Evolutionary conservation across 345 rosid species (phyloP), one percentile per base, ranked within the genome.

Genomic region (Pseudoturritis turrita): DNA sequence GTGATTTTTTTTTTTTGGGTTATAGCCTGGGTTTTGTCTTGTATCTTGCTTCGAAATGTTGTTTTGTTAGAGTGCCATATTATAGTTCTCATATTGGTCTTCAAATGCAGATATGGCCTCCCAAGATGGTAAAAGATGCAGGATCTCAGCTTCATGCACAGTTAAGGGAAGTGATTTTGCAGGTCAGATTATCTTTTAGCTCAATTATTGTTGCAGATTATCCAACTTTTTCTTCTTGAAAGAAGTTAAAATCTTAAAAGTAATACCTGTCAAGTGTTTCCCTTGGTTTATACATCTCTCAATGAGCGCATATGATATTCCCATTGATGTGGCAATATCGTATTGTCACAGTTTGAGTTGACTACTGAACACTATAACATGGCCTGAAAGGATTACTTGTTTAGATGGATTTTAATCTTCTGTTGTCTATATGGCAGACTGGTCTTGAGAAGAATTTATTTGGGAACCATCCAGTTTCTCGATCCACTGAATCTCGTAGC

Each of bases 81-180:
- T 21, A 50, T 69, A 54, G 58, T 41, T 70, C 49, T 55, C 60
- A 37, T 56, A 41, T 33, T 66, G 59, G 70, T 46, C 57, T 53
- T 72, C 14, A 53, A 67, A 62, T 61, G 75, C 86, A 95, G 99
- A 87, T 95, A 82, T 95, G 98, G 98, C 99, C 99, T 84, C 98
- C 99, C 21, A 95, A 91, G 80, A 87, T 81, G 82, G 83, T 95
- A 63, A 92, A 91, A 80, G 99, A 95, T 82, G 84, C 97, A 15
- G 97, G 96, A 66, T 91, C 99, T 58, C 79, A 79, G 74, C 86
- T 91, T 73, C 94, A 95, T 85, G 87, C 91, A 61, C 83, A 65
- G 73, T 83, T 91, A 74, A 95, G 85, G 79, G 99, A 91, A 79
- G 96, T 88, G 54, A 87, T 95, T 72, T 21, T 83, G 82, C 90